phyloP scores from a whole-genome alignment of 2,329 filamentous ascomycete genomes.

The Aspergillus neotritici region DNA sequence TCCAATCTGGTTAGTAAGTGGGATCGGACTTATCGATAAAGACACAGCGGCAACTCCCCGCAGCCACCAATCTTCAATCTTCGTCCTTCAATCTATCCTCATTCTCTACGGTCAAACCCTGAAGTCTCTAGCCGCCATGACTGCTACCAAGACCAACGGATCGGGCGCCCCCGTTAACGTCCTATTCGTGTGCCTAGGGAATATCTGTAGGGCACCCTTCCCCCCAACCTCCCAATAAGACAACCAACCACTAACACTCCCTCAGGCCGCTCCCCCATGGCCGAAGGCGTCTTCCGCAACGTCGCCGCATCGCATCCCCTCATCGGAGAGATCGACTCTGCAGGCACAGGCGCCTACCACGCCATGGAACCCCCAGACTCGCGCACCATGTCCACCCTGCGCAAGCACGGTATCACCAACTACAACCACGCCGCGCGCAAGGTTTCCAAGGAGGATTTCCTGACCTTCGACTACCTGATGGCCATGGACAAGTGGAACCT shows the following conservation, averaged over 20 bases:
- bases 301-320: conserved; percentile 55
- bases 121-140: conserved; percentile 14
- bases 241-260: conserved; percentile 4
- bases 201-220: conserved; percentile 62
- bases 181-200: conserved; percentile 93
- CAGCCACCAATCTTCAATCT: not conserved
- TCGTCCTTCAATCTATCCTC: not conserved
- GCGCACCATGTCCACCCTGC: conserved; percentile 75
- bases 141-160: conserved; percentile 11
- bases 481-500: conserved; percentile 90
- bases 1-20: too few species aligned
- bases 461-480: conserved; percentile 84
- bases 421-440: conserved; percentile 75
- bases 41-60: not conserved
- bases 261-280: conserved; percentile 78
- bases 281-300: conserved; percentile 82
- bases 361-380: conserved; percentile 68
- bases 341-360: conserved; percentile 87
- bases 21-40: conserved; percentile 2
- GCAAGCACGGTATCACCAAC: conserved; percentile 65
- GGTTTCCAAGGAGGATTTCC: conserved; percentile 67
- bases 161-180: conserved; percentile 54
- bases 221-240: conserved; percentile 1
- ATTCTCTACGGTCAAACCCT: not conserved
- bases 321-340: conserved; percentile 72